These are phyloP conservation scores for Fusarium sp. DNA, from an alignment of 2,329 filamentous ascomycete species.

Conservation along the genomic window DNA sequence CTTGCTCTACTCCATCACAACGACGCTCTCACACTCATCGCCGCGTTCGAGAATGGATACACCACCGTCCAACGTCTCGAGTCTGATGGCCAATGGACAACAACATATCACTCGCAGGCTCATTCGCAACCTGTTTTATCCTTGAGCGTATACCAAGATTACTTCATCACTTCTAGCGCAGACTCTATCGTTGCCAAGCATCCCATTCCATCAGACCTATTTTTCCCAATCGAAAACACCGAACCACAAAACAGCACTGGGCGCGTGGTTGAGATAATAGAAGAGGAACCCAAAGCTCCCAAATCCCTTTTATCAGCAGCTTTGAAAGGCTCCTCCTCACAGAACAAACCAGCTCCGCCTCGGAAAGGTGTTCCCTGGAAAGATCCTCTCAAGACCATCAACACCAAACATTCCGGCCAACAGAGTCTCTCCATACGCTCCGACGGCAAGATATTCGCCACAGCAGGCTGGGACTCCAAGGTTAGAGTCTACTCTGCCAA, in stretches of 20 bases:
- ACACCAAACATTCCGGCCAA: conserved; percentile 91
- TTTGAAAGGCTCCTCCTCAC: conserved; percentile 14
- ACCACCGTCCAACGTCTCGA: conserved; percentile 69
- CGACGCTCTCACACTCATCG: conserved; percentile 66
- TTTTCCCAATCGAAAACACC: conserved; percentile 19
- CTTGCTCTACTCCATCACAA: conserved; percentile 66
- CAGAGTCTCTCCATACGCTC: conserved; percentile 79
- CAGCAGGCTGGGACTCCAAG: conserved; percentile 89
- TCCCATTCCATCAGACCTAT: conserved; percentile 59
- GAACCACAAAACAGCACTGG: conserved; percentile 17
- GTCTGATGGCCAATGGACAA: conserved; percentile 53
- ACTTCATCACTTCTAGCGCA: conserved; percentile 81
- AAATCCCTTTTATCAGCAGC: conserved; percentile 42
- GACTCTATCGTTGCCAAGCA: conserved; percentile 83
- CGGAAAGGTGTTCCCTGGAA: conserved; percentile 46
- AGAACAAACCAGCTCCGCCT: conserved; percentile 6
- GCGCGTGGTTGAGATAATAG: conserved; percentile 42
- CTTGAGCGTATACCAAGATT: conserved; percentile 63
- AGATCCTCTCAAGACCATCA: conserved; percentile 65
- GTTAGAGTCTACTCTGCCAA: conserved; percentile 82
- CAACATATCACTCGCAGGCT: conserved; percentile 69
- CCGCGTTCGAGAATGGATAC: conserved; percentile 86
- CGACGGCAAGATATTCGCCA: conserved; percentile 84
- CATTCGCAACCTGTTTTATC: conserved; percentile 87
- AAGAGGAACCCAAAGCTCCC: conserved; percentile 18